Percentiles rank a stretch among this genome's conserved stretches.
phyloP scores from a whole-genome alignment of 352 stramenopile genomes.

The Pythium sp. region DNA sequence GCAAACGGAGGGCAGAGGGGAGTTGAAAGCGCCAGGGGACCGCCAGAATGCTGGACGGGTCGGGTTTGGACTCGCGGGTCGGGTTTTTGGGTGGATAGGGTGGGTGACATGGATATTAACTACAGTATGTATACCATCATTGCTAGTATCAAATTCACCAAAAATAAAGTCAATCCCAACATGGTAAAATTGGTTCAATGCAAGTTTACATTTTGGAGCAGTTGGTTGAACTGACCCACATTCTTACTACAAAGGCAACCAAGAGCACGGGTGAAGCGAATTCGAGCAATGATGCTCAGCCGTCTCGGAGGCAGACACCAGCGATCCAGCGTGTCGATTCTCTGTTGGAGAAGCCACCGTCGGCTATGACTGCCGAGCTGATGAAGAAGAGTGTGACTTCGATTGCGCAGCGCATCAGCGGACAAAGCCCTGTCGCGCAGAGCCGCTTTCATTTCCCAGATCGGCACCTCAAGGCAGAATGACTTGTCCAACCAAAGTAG shows the following conservation, averaged over 20 bases:
- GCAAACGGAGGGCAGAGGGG: slow-evolving; percentile 16
- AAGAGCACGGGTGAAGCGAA: too few relatives aligned
- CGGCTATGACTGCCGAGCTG: too few relatives aligned
- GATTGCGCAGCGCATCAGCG: not conserved
- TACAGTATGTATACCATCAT: not conserved
- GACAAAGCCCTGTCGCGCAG: not conserved
- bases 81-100: not conserved
- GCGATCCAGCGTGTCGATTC: too few relatives aligned
- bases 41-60: not conserved
- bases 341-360: too few relatives aligned
- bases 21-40: not conserved
- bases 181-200: not conserved
- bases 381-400: not conserved
- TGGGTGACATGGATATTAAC: not conserved
- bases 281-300: too few relatives aligned
- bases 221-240: not conserved
- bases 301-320: too few relatives aligned
- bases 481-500: not conserved
- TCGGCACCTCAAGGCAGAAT: not conserved
- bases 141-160: not conserved
- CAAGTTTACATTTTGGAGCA: not conserved
- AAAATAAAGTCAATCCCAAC: not conserved
- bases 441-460: not conserved
- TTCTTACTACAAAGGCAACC: not conserved
- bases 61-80: not conserved